A percentile compares a stretch with the other conserved stretches of the same genome.
Evolutionary conservation across 805 yeast genomes (phyloP).

Genomic region (Pichia paraexigua): DNA sequence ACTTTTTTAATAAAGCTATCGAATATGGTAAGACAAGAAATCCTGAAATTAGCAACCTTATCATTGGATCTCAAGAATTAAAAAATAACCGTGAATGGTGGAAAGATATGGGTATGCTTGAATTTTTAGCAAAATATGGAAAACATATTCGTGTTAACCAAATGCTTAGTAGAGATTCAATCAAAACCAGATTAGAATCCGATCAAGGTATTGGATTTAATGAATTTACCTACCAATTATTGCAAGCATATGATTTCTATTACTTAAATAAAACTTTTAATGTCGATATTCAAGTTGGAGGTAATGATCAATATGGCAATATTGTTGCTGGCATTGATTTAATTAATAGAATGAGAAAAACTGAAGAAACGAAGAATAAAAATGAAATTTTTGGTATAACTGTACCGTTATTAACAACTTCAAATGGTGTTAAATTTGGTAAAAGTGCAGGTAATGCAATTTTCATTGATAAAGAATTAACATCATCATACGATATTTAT

Average conservation of each 20-base stretch:
- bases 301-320: constrained; percentile 98
- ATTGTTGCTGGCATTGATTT: constrained; percentile 93
- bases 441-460: constrained; percentile 96
- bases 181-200: constrained; percentile 61
- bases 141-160: constrained; percentile 70
- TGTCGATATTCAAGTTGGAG: constrained; percentile 81
- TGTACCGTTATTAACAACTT: constrained; percentile 80
- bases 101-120: constrained; percentile 66
- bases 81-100: constrained; percentile 82
- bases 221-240: constrained; percentile 86
- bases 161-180: constrained; percentile 86
- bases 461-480: constrained; percentile 67
- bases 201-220: constrained; percentile 83
- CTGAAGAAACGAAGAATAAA: constrained; percentile 9
- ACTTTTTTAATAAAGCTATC: constrained; percentile 54
- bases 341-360: constrained; percentile 47
- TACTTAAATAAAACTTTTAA: constrained; percentile 53
- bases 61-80: constrained; percentile 15
- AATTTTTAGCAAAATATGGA: constrained; percentile 72
- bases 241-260: constrained; percentile 92
- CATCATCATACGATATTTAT: constrained; percentile 74
- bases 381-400: constrained; percentile 64
- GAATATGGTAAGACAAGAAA: constrained; percentile 51
- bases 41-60: constrained; percentile 11
- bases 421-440: constrained; percentile 90